Evolutionary conservation across 257 asterid species (phyloP).

Genomic region (Prunella vulgaris): DNA sequence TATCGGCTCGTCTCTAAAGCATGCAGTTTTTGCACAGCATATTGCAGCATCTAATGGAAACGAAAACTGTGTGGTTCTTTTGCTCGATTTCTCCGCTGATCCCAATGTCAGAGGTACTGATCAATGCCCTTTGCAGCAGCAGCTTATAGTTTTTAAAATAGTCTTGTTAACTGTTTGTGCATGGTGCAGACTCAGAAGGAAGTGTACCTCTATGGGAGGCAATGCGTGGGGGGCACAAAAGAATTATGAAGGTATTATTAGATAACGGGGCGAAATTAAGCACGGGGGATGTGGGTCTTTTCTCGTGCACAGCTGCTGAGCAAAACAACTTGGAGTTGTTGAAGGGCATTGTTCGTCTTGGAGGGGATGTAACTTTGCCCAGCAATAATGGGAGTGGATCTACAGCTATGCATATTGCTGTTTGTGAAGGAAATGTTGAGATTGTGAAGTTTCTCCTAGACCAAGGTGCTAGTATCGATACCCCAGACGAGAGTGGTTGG

Average conservation of each 20-base stretch:
- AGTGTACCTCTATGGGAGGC: slow-evolving; percentile 70
- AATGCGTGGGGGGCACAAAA: slow-evolving; percentile 34
- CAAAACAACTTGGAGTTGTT: slow-evolving; percentile 41
- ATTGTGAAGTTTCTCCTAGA: slow-evolving; percentile 45
- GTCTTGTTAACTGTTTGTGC: background rate
- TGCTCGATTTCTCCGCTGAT: slow-evolving; percentile 78
- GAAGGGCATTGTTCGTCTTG: slow-evolving; percentile 36
- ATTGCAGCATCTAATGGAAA: slow-evolving; percentile 79
- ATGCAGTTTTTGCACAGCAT: slow-evolving; percentile 45
- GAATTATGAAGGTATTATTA: slow-evolving; percentile 27
- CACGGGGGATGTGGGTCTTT: slow-evolving; percentile 34
- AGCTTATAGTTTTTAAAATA: background rate
- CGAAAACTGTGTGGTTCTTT: slow-evolving; percentile 60
- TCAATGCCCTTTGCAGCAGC: background rate
- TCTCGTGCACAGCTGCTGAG: slow-evolving; percentile 42
- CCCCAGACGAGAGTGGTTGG: slow-evolving; percentile 37
- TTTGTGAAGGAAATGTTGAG: slow-evolving; percentile 43
- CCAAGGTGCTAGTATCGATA: slow-evolving; percentile 39
- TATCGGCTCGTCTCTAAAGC: background rate
- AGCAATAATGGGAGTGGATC: slow-evolving; percentile 24
- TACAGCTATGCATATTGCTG: slow-evolving; percentile 45
- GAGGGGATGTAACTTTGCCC: slow-evolving; percentile 41
- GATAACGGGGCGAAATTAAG: slow-evolving; percentile 44
- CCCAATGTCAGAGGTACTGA: slow-evolving; percentile 66
- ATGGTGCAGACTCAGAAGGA: slow-evolving; percentile 49